Percentiles rank a stretch among this genome's conserved stretches.
phyloP scores from a whole-genome alignment of 1,284 basidiomycete genomes.

The Butyriboletus appendiculatus region DNA sequence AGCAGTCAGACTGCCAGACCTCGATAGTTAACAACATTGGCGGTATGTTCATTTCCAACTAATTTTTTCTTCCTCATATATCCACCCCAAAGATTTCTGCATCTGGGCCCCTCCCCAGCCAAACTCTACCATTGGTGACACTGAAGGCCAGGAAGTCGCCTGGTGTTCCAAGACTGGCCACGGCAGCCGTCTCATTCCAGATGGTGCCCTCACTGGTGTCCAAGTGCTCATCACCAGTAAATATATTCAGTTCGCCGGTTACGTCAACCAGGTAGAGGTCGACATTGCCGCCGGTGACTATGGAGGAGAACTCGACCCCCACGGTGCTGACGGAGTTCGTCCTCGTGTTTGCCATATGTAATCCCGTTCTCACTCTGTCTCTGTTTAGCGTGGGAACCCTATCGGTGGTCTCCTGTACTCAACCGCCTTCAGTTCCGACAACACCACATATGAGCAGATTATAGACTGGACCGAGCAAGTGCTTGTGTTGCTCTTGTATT shows the following conservation, averaged over 20 bases:
- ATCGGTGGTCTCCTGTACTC: slow-evolving; percentile 66
- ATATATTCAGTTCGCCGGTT: slow-evolving; percentile 65
- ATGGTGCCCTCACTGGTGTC: slow-evolving; percentile 48
- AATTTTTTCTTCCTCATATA: not conserved
- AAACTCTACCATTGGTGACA: slow-evolving; percentile 47
- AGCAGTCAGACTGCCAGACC: slow-evolving; percentile 47
- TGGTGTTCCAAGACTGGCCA: slow-evolving; percentile 60
- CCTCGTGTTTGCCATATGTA: fast-evolving
- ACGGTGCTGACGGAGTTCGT: slow-evolving; percentile 57
- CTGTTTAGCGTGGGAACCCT: slow-evolving; percentile 55
- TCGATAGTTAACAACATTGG: slow-evolving; percentile 35
- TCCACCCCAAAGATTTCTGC: slow-evolving; percentile 38
- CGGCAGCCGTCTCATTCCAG: slow-evolving; percentile 59
- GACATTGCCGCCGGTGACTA: slow-evolving; percentile 54
- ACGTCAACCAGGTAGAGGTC: slow-evolving; percentile 61
- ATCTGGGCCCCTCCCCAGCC: slow-evolving; percentile 39
- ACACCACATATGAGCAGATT: slow-evolving; percentile 45
- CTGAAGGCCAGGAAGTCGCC: slow-evolving; percentile 59
- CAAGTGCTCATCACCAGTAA: slow-evolving; percentile 59
- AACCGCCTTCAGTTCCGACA: slow-evolving; percentile 49
- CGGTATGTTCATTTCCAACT: slow-evolving; percentile 15
- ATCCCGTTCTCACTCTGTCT: not conserved
- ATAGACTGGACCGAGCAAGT: slow-evolving; percentile 58
- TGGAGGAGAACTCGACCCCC: slow-evolving; percentile 73
- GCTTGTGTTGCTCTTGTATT: not conserved